phyloP scores from a whole-genome alignment of 768 basidiomycete genomes.

The Gloeostereum incarnatum region DNA sequence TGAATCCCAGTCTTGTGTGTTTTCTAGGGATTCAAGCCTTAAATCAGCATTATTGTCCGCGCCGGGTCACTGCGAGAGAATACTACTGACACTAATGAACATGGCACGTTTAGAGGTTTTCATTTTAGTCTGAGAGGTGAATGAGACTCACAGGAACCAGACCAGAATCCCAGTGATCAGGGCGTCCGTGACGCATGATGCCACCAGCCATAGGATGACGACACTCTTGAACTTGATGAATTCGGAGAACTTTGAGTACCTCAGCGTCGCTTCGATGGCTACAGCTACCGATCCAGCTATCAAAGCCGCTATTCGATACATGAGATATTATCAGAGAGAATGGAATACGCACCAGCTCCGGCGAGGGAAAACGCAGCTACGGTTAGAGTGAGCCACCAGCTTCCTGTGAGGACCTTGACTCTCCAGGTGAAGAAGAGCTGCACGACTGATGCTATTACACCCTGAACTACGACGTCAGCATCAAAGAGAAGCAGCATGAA shows the following conservation, averaged over 20 bases:
- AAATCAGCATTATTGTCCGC: neutral
- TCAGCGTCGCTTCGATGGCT: no score
- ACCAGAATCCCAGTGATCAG: slow-evolving; percentile 12
- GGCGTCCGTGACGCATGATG: slow-evolving; percentile 10
- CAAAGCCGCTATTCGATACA: neutral
- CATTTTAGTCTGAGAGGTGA: neutral
- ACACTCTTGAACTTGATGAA: slow-evolving; percentile 7
- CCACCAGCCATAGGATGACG: slow-evolving; percentile 13
- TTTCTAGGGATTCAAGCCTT: slow-evolving; percentile 12
- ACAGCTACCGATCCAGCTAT: slow-evolving; percentile 9
- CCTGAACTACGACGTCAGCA: no score
- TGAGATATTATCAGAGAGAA: slow-evolving; percentile 1
- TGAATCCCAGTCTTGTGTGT: slow-evolving; percentile 23
- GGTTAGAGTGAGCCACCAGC: neutral
- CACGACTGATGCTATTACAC: slow-evolving; percentile 6
- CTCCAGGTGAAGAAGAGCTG: slow-evolving; percentile 14
- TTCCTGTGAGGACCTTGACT: slow-evolving; percentile 5
- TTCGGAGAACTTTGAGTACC: slow-evolving; percentile 7
- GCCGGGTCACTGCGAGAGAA: neutral
- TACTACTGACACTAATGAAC: neutral
- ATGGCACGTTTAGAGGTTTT: neutral
- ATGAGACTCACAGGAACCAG: slow-evolving; percentile 10
- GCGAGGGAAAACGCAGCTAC: neutral
- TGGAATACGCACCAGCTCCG: no score
- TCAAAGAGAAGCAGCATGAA: no score